These are phyloP conservation scores for Babesia caballi DNA, from an alignment of 169 alveolate species.

Conservation along the genomic window DNA sequence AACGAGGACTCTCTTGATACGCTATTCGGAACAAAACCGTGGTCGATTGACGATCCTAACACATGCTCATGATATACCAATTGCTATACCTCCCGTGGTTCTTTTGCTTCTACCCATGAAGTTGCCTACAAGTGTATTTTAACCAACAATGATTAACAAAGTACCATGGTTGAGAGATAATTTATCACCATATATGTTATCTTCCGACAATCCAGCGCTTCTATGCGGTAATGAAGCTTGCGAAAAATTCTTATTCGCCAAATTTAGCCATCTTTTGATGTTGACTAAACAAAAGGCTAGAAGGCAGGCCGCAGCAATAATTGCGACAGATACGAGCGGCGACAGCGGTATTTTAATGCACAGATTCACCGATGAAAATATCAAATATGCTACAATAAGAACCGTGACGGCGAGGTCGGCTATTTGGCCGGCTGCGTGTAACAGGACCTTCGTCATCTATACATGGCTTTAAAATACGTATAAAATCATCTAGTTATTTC, in stretches of 20 bases:
- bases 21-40: background rate
- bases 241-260: background rate
- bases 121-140: background rate
- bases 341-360: slow-evolving; percentile 45
- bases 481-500: background rate
- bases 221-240: background rate
- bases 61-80: background rate
- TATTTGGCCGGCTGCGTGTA: background rate
- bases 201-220: background rate
- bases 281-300: slow-evolving; percentile 40
- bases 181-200: background rate
- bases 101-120: background rate
- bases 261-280: slow-evolving; percentile 3
- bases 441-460: background rate
- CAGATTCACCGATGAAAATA: slow-evolving; percentile 36
- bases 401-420: slow-evolving; percentile 29
- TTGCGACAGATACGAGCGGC: slow-evolving; percentile 44
- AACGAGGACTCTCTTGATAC: background rate
- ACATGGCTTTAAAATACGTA: background rate
- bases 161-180: background rate
- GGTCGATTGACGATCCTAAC: background rate
- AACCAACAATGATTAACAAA: background rate
- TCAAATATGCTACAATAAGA: slow-evolving; percentile 13
- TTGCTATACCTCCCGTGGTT: background rate
- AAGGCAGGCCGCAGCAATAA: slow-evolving; percentile 11